Evolutionary conservation across 2,329 filamentous ascomycete genomes (phyloP), one percentile per base, ranked within the genome.

Genomic region (Emericellopsis atlantica): DNA sequence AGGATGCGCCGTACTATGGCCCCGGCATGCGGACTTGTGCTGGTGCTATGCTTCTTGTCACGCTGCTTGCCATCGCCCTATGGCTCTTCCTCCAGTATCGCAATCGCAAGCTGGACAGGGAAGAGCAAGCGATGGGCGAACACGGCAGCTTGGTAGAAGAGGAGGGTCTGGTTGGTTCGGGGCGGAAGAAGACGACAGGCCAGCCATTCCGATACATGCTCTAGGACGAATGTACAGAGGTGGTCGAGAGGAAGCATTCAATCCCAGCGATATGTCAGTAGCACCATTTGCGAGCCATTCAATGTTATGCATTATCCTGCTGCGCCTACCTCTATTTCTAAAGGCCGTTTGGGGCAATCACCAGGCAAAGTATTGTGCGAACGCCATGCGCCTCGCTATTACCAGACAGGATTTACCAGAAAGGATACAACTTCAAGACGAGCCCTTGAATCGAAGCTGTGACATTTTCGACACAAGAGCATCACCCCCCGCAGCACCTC

Each of bases 1-100:
- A 53, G 10, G 73, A 82, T 45, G 70, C 63, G 9, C 79, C 79
- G 1, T 80, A 70, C 54, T 84, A 81, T 51, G 62, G 73, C 4
- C 59, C 51, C 2, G 80, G 81, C 3, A 84, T 84, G 77, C 61
- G 60, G 24, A 62, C 70, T 1, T 84, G 80, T 49, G 74, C 76
- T 0, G 62, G 55, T 9, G 79, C 78, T 43, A 82, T 85, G 79
- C 46, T 71, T 4, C 57, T 62, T 2, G 79, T 84, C 5, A 77
- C 74, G 2, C 43, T 66, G 0, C 51, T 84, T 44, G 76, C 77
- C 0, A 46, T 67, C 26, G 51, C 59, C 9, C 55, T 84, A 57
- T 67, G 79, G 41, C 43, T 64, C n/a, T 65, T 76, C 24, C 52
- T 84, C 31, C 55, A 54, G 36, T 54, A 66, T 40, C 59, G 65